Base-by-base conservation (phyloP, 2,329 filamentous ascomycete species). In the Rhexocercosporidium sp. region DNA sequence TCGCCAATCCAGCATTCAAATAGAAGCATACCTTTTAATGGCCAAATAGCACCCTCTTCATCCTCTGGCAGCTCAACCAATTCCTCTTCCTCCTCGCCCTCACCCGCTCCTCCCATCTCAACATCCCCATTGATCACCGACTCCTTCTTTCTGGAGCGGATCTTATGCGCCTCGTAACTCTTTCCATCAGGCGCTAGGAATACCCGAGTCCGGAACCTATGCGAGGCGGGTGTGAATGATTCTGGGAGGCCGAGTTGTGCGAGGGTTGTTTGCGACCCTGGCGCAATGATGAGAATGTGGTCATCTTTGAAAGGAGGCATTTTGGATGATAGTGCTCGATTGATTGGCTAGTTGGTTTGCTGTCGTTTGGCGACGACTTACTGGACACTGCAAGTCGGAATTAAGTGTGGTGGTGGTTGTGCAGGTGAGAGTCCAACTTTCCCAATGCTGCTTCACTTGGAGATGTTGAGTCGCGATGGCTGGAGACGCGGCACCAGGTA, bases 191-290 rank as follows among this genome's bases (percentile, higher is more conserved):
- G 88, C 62, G 85, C 88, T 1, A 86, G 85, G 75, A 98, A 99
- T 94, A 99, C 97, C 82, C 96, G 91, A 80, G 95, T 97, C 37
- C 92, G 89, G 72, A 98, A 87, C 73, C 94, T 92, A 78, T 92
- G 88, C 69, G 90, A 86, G n/a, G 96, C 93, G 51, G 94, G 94
- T 41, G 94, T 97, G 79, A 98, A 77, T 16, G 75, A 77, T 69
- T 78, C 77, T 25, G 76, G 76, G 5, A 78, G 70, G 25, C 77
- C 77, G 16, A 78, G 51, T 69, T 78, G 77, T 46, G 76, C 77
- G 27, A 77, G 70, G 34, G 76, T 77, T 27, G 74, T 77, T 69
- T 77, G 73, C 27, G 74, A 76, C 11, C 77, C 77, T 62, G 84
- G 84, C 74, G 82, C 82, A 77, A 86, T 84, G 72, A 78, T 75